Base-by-base conservation (phyloP, 1,139 yeast species). In the Sugiyamaella grinbergsii region DNA sequence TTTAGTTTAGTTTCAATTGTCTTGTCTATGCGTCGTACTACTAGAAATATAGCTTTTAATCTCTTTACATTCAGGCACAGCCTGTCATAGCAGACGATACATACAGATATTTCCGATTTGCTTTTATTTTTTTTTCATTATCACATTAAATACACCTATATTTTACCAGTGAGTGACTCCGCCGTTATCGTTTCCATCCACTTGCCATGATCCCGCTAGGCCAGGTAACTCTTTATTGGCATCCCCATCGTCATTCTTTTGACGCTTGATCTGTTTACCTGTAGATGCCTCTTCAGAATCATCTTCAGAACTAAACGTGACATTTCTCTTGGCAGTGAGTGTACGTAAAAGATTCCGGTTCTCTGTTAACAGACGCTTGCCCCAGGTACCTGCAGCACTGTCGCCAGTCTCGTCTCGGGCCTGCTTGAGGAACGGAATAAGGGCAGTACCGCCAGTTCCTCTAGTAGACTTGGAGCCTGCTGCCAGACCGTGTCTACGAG, bases 381-480 rank as follows among this genome's bases (percentile, higher is more conserved):
- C 96, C 96, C 96, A 88, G 48, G 74, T 77, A 52, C 95, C 93
- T 33, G 95, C 95, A 22, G 96, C 95, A 5, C 90, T 82, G 61
- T 85, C 93, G 37, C 95, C 95, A 7, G 96, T 91, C 67, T 91
- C 98, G 70, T 91, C 97, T 67, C 98, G 81, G 59, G 96, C 91
- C 68, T 91, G 97, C 67, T 90, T 90, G 64, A 91, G 77, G 71
- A 91, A 91, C 26, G 96, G 96, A 55, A 91, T 79, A 61, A 91
- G 75, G 0, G 95, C 83, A 0, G 97, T 91, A 38, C 98, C 97
- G 13, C 98, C 98, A 1, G 98, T 91, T 7, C 98, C 98, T 58
- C 82, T 79, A 58, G 80, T 82, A 57, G 79, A 82, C 48, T 75
- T 74, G 56, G 75, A 73, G 15, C 62, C 49, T 10, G 56, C 54